Percentiles rank a stretch among this genome's conserved stretches.
phyloP scores from a whole-genome alignment of 192 early-diverging fungal genomes.

The Jimgerdemannia lactiflua region DNA sequence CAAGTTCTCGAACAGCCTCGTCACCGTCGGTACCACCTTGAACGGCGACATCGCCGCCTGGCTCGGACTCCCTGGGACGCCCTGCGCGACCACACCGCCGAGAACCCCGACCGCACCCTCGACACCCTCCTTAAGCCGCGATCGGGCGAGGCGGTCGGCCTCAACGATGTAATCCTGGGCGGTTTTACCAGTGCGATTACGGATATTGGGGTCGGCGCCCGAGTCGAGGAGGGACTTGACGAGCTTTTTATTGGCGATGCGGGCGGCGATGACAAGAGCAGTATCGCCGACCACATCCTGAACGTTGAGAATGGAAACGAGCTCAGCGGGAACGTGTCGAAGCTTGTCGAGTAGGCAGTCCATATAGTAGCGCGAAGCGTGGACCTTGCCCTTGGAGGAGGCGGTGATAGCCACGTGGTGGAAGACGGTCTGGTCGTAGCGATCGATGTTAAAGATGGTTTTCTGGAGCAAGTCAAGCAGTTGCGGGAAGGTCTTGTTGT shows the following conservation, averaged over 20 bases:
- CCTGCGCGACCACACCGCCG: no score
- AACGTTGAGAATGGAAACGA: conserved; percentile 75
- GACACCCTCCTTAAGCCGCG: background rate
- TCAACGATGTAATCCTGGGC: conserved; percentile 63
- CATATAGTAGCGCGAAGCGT: conserved; percentile 85
- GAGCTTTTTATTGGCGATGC: conserved; percentile 57
- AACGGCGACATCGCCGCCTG: no score
- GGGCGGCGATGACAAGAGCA: conserved; percentile 61
- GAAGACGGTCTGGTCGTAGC: conserved; percentile 79
- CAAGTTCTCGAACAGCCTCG: background rate
- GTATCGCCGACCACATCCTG: conserved; percentile 85
- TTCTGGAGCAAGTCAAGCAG: conserved; percentile 72
- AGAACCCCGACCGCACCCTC: background rate
- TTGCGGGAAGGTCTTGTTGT: conserved; percentile 73
- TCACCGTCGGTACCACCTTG: background rate
- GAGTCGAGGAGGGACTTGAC: conserved; percentile 54
- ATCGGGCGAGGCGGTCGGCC: conserved; percentile 34
- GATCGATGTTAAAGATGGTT: conserved; percentile 75
- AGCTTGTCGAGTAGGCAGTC: conserved; percentile 78
- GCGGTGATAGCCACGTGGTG: conserved; percentile 86
- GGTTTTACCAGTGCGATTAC: conserved; percentile 64
- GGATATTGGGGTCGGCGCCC: conserved; percentile 61
- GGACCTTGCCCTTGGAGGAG: conserved; percentile 62
- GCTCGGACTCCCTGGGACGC: no score
- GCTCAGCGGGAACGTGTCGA: conserved; percentile 65